A percentile compares a stretch with the other conserved stretches of the same genome.
These are phyloP conservation scores for Dactylonectria estremocensis DNA, from an alignment of 2,329 filamentous ascomycete species.

Conservation along the genomic window DNA sequence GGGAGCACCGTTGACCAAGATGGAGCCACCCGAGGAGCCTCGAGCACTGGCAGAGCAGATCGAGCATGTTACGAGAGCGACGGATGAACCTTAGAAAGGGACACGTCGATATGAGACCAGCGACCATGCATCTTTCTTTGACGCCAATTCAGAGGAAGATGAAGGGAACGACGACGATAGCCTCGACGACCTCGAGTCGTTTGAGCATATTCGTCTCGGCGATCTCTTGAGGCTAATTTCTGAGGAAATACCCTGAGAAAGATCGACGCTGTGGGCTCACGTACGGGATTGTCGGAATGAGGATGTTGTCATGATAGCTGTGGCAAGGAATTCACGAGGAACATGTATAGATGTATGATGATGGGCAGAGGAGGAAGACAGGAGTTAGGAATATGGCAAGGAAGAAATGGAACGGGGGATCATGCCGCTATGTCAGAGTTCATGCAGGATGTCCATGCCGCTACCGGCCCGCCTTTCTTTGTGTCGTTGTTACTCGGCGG, in stretches of 20 bases:
- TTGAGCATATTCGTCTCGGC: constrained; percentile 49
- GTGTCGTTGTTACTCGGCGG: constrained; percentile 38
- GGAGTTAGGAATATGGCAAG: constrained; percentile 44
- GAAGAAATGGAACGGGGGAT: constrained; percentile 50
- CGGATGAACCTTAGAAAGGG: constrained; percentile 41
- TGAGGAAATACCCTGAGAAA: constrained; percentile 39
- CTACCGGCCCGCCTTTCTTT: constrained; percentile 41
- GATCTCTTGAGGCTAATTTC: constrained; percentile 47
- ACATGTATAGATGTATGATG: constrained; percentile 45
- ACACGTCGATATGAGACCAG: constrained; percentile 33
- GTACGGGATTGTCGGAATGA: constrained; percentile 37
- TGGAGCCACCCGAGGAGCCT: constrained; percentile 30
- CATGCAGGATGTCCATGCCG: constrained; percentile 44
- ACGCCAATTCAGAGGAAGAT: constrained; percentile 21
- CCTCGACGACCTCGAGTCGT: constrained; percentile 47
- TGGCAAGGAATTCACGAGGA: constrained; percentile 29
- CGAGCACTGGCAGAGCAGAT: constrained; percentile 39
- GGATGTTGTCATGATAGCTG: constrained; percentile 39
- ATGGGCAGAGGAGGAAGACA: constrained; percentile 41
- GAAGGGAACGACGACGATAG: constrained; percentile 19
- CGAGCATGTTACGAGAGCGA: constrained; percentile 40
- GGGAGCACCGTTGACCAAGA: constrained; percentile 24
- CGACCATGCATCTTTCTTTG: constrained; percentile 32
- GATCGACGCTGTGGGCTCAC: constrained; percentile 44
- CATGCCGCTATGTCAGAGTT: constrained; percentile 48